Evolutionary conservation across 208 protist genomes (phyloP).

Genomic region (Leptomonas pyrrhocoris): DNA sequence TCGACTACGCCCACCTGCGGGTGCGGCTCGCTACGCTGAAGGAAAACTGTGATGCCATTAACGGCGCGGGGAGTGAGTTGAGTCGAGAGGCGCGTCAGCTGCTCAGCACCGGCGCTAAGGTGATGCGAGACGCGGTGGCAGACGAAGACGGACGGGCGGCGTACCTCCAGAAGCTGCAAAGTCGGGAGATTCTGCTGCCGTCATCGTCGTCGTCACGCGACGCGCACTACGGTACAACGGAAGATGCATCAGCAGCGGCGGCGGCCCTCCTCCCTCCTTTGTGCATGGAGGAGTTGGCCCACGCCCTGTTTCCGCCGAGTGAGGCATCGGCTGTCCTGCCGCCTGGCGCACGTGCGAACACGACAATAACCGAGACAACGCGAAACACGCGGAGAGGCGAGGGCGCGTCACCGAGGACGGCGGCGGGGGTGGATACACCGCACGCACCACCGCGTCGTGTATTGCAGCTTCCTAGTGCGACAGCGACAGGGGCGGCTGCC

Average conservation of each 20-base stretch:
- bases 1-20: conserved; percentile 49
- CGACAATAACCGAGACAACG: neutral
- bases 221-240: neutral
- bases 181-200: no score
- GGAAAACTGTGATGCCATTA: conserved; percentile 61
- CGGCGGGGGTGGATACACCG: neutral
- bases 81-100: conserved; percentile 39
- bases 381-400: neutral
- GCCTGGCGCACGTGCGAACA: neutral
- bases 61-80: conserved; percentile 50
- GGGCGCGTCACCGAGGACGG: neutral
- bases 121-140: conserved; percentile 55
- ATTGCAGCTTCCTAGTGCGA: conserved; percentile 9
- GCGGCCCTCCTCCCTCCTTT: neutral
- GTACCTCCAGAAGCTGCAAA: conserved; percentile 1
- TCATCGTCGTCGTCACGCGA: neutral
- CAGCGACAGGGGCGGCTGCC: neutral
- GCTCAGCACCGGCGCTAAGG: conserved; percentile 38
- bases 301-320: conserved; percentile 31
- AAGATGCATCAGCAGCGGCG: neutral
- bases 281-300: conserved; percentile 29
- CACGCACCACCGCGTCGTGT: conserved; percentile 2
- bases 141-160: conserved; percentile 31
- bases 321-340: conserved; percentile 12
- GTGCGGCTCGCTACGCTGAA: conserved; percentile 53